Percentiles rank a stretch among this genome's conserved stretches.
Evolutionary conservation across 352 stramenopile species (phyloP).

Genomic region (Phytophthora podocarpi): DNA sequence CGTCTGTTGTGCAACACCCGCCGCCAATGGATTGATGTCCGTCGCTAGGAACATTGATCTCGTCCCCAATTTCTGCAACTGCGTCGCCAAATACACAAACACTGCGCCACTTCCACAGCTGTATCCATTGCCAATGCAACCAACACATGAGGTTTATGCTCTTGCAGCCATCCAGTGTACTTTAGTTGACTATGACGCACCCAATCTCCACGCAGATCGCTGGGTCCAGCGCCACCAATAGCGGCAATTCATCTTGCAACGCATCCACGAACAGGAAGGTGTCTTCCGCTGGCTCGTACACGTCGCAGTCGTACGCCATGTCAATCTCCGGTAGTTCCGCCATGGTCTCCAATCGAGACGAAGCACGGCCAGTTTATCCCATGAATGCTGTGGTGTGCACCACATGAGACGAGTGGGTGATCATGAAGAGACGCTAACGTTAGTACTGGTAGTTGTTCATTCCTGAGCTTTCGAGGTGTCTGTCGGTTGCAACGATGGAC

Average conservation of each 20-base stretch:
- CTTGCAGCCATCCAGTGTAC: background rate
- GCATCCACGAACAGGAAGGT: slow-evolving; percentile 97
- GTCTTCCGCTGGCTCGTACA: slow-evolving; percentile 98
- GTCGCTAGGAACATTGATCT: slow-evolving; percentile 78
- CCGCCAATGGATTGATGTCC: slow-evolving; percentile 94
- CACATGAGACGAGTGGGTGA: slow-evolving; percentile 27
- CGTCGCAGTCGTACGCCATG: slow-evolving; percentile 83
- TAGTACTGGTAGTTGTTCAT: too few species aligned
- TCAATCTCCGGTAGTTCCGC: slow-evolving; percentile 70
- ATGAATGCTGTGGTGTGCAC: slow-evolving; percentile 10
- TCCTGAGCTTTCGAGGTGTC: too few species aligned
- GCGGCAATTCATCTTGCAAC: slow-evolving; percentile 87
- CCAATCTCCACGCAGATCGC: slow-evolving; percentile 90
- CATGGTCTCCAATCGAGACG: slow-evolving; percentile 28
- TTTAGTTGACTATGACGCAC: slow-evolving; percentile 32
- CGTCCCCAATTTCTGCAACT: slow-evolving; percentile 65
- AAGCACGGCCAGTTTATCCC: slow-evolving; percentile 15
- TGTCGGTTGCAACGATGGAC: slow-evolving; percentile 24
- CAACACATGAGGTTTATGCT: too few species aligned
- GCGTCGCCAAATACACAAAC: slow-evolving; percentile 80
- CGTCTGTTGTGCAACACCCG: slow-evolving; percentile 82
- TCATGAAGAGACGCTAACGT: slow-evolving; percentile 34
- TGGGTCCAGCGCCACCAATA: slow-evolving; percentile 59
- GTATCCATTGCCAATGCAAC: background rate
- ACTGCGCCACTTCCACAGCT: slow-evolving; percentile 71